Conservation (phyloP, 2,329 filamentous ascomycete species). For the Colletotrichum orchidophilum region DNA sequence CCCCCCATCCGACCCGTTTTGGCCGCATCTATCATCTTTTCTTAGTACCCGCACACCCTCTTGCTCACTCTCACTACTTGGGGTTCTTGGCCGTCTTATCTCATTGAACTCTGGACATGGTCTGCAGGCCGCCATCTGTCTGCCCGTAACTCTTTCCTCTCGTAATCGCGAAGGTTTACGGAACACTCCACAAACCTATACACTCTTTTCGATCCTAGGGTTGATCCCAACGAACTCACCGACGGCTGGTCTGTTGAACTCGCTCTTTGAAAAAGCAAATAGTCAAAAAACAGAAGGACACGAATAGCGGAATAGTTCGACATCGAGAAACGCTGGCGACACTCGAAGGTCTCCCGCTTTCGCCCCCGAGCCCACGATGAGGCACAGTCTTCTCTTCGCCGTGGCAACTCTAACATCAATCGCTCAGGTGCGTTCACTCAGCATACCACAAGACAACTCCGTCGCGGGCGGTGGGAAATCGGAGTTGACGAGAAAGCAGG, state of each 20-base stretch:
- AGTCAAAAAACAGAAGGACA: not conserved
- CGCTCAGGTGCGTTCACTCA: slow-evolving; percentile 32
- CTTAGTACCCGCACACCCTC: slow-evolving; percentile 27
- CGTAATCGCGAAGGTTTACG: slow-evolving; percentile 20
- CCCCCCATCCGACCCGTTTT: slow-evolving; percentile 1
- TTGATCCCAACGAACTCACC: slow-evolving; percentile 39
- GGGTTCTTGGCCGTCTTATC: slow-evolving; percentile 28
- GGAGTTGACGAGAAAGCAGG: slow-evolving; percentile 16
- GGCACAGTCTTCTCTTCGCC: slow-evolving; percentile 31
- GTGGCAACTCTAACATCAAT: slow-evolving; percentile 34
- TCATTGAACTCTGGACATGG: slow-evolving; percentile 24
- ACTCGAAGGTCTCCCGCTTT: slow-evolving; percentile 26
- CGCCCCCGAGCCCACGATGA: slow-evolving; percentile 35
- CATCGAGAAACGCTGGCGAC: slow-evolving; percentile 28
- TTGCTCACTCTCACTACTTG: slow-evolving; percentile 26
- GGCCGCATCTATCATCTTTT: slow-evolving; percentile 12
- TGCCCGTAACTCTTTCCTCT: slow-evolving; percentile 13
- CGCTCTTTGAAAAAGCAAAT: slow-evolving; percentile 20
- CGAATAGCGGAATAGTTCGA: not conserved
- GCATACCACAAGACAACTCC: not conserved
- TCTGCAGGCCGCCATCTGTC: slow-evolving; percentile 20
- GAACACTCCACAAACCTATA: slow-evolving; percentile 9
- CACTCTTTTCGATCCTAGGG: slow-evolving; percentile 34
- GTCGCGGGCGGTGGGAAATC: not conserved
- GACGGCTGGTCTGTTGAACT: slow-evolving; percentile 42